These are phyloP conservation scores for Musa schizocarpa DNA, from an alignment of 176 grass and related monocot genomes.

Conservation along the genomic window DNA sequence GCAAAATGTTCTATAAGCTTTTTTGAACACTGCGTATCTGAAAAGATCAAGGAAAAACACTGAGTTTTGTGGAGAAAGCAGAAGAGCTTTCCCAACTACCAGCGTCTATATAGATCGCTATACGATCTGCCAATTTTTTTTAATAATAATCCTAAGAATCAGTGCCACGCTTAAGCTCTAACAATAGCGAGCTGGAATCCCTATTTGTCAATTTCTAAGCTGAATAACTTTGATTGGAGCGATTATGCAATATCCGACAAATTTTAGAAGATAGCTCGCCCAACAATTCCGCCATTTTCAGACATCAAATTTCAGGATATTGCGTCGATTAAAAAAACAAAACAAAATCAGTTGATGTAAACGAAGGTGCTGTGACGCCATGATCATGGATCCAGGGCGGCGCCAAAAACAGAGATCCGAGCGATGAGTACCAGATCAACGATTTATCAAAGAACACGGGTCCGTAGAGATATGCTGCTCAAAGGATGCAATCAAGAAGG, in stretches of 20 bases:
- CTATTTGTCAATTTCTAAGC: background rate
- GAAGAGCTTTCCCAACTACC: background rate
- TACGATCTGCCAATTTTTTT: background rate
- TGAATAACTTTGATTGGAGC: background rate
- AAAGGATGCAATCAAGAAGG: constrained; percentile 13
- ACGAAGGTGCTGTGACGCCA: background rate
- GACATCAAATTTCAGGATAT: no score
- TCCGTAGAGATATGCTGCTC: background rate
- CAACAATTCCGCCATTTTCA: no score
- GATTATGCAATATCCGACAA: background rate
- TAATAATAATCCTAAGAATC: background rate
- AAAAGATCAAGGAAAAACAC: no score
- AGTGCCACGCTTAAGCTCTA: background rate
- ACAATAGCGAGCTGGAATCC: background rate
- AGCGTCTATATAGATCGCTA: background rate
- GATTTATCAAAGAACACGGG: background rate
- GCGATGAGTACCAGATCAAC: background rate
- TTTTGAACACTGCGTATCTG: background rate
- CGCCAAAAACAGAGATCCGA: background rate
- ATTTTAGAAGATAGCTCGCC: no score
- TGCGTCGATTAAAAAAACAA: no score
- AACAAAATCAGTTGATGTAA: background rate
- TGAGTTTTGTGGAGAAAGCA: background rate
- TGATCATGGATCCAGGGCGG: background rate
- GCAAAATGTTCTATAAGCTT: background rate